Conservation (phyloP, 202 grass and related monocot species). For the Panicum hallii region DNA sequence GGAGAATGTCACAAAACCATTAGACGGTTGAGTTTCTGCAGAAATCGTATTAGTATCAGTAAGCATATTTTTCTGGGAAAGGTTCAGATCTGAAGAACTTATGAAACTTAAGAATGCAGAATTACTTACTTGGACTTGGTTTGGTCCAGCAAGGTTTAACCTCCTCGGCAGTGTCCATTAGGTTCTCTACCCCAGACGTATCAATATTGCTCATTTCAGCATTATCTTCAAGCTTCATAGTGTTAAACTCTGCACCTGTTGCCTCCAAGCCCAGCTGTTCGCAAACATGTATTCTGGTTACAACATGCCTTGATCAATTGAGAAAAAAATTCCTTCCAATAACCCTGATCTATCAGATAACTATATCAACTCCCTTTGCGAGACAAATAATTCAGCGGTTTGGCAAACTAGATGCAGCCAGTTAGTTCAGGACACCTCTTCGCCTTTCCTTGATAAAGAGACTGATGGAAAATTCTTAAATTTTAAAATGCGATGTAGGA, state of each 20-base stretch:
- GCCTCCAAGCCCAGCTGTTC: constrained; percentile 44
- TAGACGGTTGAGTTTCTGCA: constrained; percentile 57
- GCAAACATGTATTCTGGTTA: constrained; percentile 25
- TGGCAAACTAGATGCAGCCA: not conserved
- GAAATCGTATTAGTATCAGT: constrained; percentile 9
- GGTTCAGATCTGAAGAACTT: constrained; percentile 19
- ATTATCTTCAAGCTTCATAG: constrained; percentile 39
- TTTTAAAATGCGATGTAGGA: not conserved
- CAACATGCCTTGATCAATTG: constrained; percentile 14
- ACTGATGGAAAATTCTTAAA: not conserved
- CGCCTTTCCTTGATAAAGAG: not conserved
- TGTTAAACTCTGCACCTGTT: constrained; percentile 33
- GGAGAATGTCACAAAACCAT: constrained; percentile 84
- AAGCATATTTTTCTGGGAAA: constrained; percentile 16
- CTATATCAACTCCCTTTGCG: not conserved
- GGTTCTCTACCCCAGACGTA: constrained; percentile 36
- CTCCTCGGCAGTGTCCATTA: constrained; percentile 40
- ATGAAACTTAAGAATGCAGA: not conserved
- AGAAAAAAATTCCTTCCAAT: not conserved
- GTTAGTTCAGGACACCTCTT: not conserved
- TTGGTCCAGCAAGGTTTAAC: constrained; percentile 74
- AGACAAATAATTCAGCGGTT: not conserved
- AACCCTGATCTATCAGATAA: not conserved
- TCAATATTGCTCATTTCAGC: constrained; percentile 28
- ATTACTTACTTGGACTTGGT: constrained; percentile 58